Conservation (phyloP, 352 stramenopile species). For the Pilasporangium apinafurcum region DNA sequence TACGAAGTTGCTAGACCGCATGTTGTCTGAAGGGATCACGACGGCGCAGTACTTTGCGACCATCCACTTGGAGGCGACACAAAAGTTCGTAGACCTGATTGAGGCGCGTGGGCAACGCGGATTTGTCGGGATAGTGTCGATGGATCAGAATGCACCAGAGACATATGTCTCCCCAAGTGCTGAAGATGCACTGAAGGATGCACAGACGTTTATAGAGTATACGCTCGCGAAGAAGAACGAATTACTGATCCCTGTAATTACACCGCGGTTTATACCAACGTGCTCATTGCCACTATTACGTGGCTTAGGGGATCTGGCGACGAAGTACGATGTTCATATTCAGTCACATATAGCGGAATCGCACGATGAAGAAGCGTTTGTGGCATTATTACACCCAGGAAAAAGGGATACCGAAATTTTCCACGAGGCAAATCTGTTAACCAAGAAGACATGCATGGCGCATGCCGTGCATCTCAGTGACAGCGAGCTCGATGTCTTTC, state of each 20-base stretch:
- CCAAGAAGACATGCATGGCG: slow-evolving; percentile 70
- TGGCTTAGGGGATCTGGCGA: slow-evolving; percentile 61
- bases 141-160: slow-evolving; percentile 84
- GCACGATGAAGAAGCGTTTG: slow-evolving; percentile 79
- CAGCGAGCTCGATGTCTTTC: slow-evolving; percentile 56
- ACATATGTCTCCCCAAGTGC: slow-evolving; percentile 68
- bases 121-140: slow-evolving; percentile 87
- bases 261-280: slow-evolving; percentile 87
- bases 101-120: slow-evolving; percentile 63
- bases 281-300: slow-evolving; percentile 77
- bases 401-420: slow-evolving; percentile 72
- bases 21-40: slow-evolving; percentile 80
- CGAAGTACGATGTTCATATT: slow-evolving; percentile 61
- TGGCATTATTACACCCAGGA: slow-evolving; percentile 57
- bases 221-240: slow-evolving; percentile 24
- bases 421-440: slow-evolving; percentile 54
- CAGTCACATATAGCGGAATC: slow-evolving; percentile 87
- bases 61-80: slow-evolving; percentile 72
- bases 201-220: slow-evolving; percentile 74
- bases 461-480: slow-evolving; percentile 76
- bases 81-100: slow-evolving; percentile 74
- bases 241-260: slow-evolving; percentile 77
- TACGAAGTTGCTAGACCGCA: slow-evolving; percentile 52
- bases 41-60: slow-evolving; percentile 89
- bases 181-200: slow-evolving; percentile 47